Base-by-base conservation (phyloP, 2,329 filamentous ascomycete species). In the Dryadomyces quercivorus region DNA sequence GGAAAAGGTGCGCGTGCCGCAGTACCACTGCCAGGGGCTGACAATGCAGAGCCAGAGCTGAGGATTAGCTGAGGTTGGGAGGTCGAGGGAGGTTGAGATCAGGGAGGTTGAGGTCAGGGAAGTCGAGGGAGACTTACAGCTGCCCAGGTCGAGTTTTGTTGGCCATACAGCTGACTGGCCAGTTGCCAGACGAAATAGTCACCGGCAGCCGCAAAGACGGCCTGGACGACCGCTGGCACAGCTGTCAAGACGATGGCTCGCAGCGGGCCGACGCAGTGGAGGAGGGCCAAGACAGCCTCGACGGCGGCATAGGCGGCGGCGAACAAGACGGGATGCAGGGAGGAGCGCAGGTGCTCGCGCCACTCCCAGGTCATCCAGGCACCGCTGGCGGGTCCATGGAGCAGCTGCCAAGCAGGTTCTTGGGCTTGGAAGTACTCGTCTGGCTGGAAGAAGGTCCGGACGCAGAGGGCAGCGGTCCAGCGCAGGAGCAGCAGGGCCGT, bases 361-460 rank as follows among this genome's bases (percentile, higher is more conserved):
- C 93, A 98, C 84, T 98, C 93, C 93, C 93, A 98, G 59, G 93
- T 98, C 63, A 96, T 77, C 88, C 92, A 98, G 31, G 92, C 88
- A 58, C 87, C 86, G 67, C 84, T 86, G 15, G 76, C 67, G 2
- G 73, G 64, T 21, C 91, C 91, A 75, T 95, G 96, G 3, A 87
- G 86, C 54, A 93, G 77, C 63, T 84, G 75, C 91, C 92, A 97
- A 61, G 93, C 93, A 53, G 93, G 92, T 72, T 98, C 93, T 47
- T 97, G 79, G 1, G 90, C 86, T 66, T 98, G 93, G 65, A 93
- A 98, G 73, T 88, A 97, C 69, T 98, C 93, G 72, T 98, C 93
- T 31, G 93, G 93, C 69, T 98, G 93, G 72, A 98, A 98, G 68
- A 96, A 98, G 20, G 93, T 97, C 60, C 80, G 75, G 55, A 94